Conservation (phyloP, 441 rosid genomes). For the Corymbia calophylla region DNA sequence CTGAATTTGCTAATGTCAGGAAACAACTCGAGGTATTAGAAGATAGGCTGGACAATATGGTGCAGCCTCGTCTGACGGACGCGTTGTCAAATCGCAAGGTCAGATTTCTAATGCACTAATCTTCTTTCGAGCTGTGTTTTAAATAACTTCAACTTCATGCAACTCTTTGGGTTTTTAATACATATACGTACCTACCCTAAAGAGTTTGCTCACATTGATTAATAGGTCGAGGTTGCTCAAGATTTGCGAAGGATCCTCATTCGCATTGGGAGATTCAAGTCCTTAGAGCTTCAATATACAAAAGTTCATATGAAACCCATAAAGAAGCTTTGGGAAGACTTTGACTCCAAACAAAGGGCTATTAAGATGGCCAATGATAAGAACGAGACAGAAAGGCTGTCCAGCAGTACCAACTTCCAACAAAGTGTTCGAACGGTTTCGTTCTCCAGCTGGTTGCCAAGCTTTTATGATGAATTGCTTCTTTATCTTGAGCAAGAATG, state of each 20-base stretch:
- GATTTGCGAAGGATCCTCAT: slow-evolving; percentile 95
- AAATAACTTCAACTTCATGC: background rate
- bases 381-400: slow-evolving; percentile 48
- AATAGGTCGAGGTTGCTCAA: slow-evolving; percentile 88
- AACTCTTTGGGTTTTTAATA: background rate
- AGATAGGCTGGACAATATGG: slow-evolving; percentile 92
- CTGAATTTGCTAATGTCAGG: slow-evolving; percentile 95
- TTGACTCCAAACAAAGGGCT: slow-evolving; percentile 57
- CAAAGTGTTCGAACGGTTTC: slow-evolving; percentile 32
- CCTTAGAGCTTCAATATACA: slow-evolving; percentile 82
- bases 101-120: background rate
- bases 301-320: slow-evolving; percentile 84
- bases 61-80: slow-evolving; percentile 94
- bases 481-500: slow-evolving; percentile 98
- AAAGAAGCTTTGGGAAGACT: slow-evolving; percentile 92
- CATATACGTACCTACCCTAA: slow-evolving; percentile 1
- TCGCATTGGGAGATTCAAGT: slow-evolving; percentile 92
- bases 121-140: background rate
- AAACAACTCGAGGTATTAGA: slow-evolving; percentile 94
- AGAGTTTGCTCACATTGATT: background rate
- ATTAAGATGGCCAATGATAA: slow-evolving; percentile 52
- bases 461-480: slow-evolving; percentile 87
- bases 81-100: slow-evolving; percentile 95
- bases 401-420: slow-evolving; percentile 40
- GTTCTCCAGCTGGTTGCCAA: slow-evolving; percentile 87